Conservation (phyloP, 108 stramenopile genomes). For the Asterionellopsis glacialis region DNA sequence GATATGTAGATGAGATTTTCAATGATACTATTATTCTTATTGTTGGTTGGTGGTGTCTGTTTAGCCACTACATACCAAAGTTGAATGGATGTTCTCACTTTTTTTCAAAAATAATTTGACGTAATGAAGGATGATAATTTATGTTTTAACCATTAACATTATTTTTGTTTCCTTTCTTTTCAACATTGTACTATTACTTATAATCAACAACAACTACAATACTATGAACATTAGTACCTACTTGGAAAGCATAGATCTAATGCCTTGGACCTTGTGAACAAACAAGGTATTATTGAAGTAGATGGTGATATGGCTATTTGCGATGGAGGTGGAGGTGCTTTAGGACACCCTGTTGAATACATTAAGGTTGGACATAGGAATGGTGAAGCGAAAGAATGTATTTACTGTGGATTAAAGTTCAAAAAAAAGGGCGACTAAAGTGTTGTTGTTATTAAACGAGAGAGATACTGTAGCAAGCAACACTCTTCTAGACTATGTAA, state of each 20-base stretch:
- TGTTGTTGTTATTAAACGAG: neutral
- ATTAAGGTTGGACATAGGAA: constrained; percentile 63
- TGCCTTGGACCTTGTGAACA: constrained; percentile 83
- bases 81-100: too few relatives aligned
- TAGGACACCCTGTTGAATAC: constrained; percentile 96
- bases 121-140: too few relatives aligned
- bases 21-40: too few relatives aligned
- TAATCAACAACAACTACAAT: too few relatives aligned
- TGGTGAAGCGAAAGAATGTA: constrained; percentile 58
- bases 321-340: constrained; percentile 92
- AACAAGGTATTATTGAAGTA: constrained; percentile 86
- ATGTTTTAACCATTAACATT: too few relatives aligned
- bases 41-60: too few relatives aligned
- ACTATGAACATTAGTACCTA: constrained; percentile 65
- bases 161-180: too few relatives aligned
- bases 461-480: neutral
- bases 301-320: constrained; percentile 90
- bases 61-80: too few relatives aligned
- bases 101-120: too few relatives aligned
- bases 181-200: too few relatives aligned
- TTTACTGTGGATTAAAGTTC: constrained; percentile 78
- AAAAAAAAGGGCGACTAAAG: constrained; percentile 6
- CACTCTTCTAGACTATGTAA: too few relatives aligned
- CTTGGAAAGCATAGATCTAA: constrained; percentile 93
- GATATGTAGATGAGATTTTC: too few relatives aligned